phyloP scores from a whole-genome alignment of 176 grass and related monocot species.

The Zoysia japonica region DNA sequence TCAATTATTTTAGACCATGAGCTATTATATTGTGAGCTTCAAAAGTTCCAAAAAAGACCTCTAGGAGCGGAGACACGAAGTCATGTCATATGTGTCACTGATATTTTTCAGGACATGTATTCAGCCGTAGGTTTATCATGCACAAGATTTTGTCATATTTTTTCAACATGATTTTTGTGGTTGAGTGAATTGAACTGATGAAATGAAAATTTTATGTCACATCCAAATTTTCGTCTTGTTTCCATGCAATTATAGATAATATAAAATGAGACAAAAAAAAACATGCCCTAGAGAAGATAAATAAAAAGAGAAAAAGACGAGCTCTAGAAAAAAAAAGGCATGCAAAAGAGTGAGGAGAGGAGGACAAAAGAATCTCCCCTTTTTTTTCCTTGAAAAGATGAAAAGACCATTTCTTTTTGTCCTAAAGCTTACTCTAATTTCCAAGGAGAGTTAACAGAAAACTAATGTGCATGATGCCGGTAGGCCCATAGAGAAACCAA shows the following conservation, averaged over 20 bases:
- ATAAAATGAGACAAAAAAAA: not conserved
- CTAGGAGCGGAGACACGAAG: not conserved
- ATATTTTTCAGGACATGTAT: not conserved
- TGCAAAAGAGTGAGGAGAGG: not conserved
- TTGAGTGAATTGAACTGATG: not conserved
- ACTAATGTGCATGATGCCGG: not conserved
- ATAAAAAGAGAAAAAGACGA: not conserved
- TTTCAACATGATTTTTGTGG: not conserved
- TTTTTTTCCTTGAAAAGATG: not conserved
- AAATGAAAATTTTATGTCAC: not conserved
- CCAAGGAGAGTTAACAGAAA: not conserved
- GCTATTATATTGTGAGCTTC: not conserved
- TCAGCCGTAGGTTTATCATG: not conserved
- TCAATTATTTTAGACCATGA: slow-evolving; percentile 13
- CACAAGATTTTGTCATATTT: not conserved
- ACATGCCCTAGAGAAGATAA: slow-evolving; percentile 1
- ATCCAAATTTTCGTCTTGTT: not conserved
- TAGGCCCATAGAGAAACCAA: not conserved
- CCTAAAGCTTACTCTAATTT: not conserved
- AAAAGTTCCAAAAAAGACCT: not conserved
- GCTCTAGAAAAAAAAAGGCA: not conserved
- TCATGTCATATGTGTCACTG: not conserved
- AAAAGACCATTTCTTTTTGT: not conserved
- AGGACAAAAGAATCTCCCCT: not conserved
- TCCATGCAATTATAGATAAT: not conserved